Conservation (phyloP, 192 early-diverging fungal species). For the Coemansia sp. region DNA sequence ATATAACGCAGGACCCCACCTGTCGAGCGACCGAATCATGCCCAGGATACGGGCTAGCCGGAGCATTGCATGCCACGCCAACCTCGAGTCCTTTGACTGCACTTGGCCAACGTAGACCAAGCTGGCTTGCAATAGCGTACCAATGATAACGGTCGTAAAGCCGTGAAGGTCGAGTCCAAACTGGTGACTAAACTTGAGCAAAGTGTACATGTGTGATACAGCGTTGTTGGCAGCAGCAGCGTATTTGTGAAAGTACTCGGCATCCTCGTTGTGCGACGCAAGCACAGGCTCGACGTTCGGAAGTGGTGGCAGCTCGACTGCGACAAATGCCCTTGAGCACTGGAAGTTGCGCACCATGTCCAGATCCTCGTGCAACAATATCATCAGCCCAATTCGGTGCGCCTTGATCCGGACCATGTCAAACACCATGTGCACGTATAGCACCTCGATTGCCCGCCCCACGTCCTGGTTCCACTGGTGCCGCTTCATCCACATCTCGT, state of each 20-base stretch:
- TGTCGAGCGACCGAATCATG: slow-evolving; percentile 54
- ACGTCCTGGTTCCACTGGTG: slow-evolving; percentile 57
- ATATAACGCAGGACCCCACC: slow-evolving; percentile 56
- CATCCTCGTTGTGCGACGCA: slow-evolving; percentile 33
- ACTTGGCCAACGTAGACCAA: slow-evolving; percentile 55
- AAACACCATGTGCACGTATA: slow-evolving; percentile 56
- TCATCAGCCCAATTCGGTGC: slow-evolving; percentile 52
- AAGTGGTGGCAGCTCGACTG: slow-evolving; percentile 32
- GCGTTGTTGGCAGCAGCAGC: slow-evolving; percentile 27
- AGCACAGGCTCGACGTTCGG: slow-evolving; percentile 17
- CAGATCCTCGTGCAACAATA: slow-evolving; percentile 50
- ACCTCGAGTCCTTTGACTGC: slow-evolving; percentile 34
- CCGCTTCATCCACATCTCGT: slow-evolving; percentile 55
- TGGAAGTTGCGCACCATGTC: slow-evolving; percentile 58
- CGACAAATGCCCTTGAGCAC: slow-evolving; percentile 40
- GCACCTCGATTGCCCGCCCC: slow-evolving; percentile 44
- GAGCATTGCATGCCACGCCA: slow-evolving; percentile 55
- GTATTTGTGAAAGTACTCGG: slow-evolving; percentile 28
- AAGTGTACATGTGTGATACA: slow-evolving; percentile 34
- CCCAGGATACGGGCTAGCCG: slow-evolving; percentile 51
- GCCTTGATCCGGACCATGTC: slow-evolving; percentile 51
- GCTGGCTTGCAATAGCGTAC: slow-evolving; percentile 46
- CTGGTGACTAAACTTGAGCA: slow-evolving; percentile 55
- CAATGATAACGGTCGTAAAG: slow-evolving; percentile 39
- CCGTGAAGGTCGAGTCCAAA: slow-evolving; percentile 55